Evolutionary conservation across 148 eudicot genomes (phyloP).

Genomic region (Vaccinium darrowii): DNA sequence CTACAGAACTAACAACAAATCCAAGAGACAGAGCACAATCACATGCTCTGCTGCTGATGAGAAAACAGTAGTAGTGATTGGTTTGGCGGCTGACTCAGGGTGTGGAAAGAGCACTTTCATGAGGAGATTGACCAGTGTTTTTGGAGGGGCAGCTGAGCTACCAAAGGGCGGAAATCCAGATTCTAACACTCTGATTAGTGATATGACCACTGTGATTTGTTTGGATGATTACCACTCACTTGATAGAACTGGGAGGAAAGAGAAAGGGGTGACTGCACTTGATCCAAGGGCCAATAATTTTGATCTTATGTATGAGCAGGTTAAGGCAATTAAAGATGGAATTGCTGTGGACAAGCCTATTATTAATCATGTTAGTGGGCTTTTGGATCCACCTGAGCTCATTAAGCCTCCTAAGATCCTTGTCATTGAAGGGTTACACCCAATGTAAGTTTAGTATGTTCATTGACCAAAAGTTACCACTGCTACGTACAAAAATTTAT

Average conservation of each 20-base stretch:
- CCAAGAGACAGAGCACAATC: slow-evolving; percentile 23
- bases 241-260: slow-evolving; percentile 83
- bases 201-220: slow-evolving; percentile 90
- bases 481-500: neutral
- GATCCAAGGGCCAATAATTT: slow-evolving; percentile 87
- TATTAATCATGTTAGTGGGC: slow-evolving; percentile 87
- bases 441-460: slow-evolving; percentile 62
- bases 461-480: neutral
- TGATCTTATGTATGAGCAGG: slow-evolving; percentile 98
- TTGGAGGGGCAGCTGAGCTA: slow-evolving; percentile 93
- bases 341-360: slow-evolving; percentile 81
- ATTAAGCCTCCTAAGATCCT: slow-evolving; percentile 94
- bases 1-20: slow-evolving; percentile 28
- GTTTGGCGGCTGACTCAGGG: slow-evolving; percentile 94
- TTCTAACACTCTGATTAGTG: slow-evolving; percentile 87
- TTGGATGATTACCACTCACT: slow-evolving; percentile 92
- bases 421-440: slow-evolving; percentile 96
- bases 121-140: slow-evolving; percentile 91
- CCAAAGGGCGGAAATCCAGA: slow-evolving; percentile 96
- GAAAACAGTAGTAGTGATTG: slow-evolving; percentile 74
- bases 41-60: slow-evolving; percentile 51
- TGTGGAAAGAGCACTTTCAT: slow-evolving; percentile 98
- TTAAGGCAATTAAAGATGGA: slow-evolving; percentile 79
- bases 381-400: slow-evolving; percentile 88
- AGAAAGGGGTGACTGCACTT: slow-evolving; percentile 92